A percentile compares a stretch with the other conserved stretches of the same genome.
These are phyloP conservation scores for Theobroma cacao DNA, from an alignment of 345 rosid genomes.

Conservation along the genomic window DNA sequence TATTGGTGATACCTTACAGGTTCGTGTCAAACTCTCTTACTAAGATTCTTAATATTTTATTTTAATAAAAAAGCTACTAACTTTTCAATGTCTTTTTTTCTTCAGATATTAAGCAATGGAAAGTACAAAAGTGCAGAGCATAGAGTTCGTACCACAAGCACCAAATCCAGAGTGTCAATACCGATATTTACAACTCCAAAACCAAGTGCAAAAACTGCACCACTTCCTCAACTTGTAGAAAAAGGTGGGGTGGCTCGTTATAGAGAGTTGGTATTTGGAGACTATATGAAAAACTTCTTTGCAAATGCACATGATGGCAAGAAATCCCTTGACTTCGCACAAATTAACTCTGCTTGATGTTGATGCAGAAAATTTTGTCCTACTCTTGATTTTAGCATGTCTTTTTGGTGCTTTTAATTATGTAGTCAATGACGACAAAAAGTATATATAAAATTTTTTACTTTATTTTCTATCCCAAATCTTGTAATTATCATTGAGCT, in stretches of 20 bases:
- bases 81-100: neutral
- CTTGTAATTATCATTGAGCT: too few relatives aligned
- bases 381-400: too few relatives aligned
- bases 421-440: too few relatives aligned
- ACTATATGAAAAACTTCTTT: constrained; percentile 55
- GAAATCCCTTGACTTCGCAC: constrained; percentile 46
- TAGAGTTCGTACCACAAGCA: constrained; percentile 46
- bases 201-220: constrained; percentile 38
- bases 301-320: constrained; percentile 52
- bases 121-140: constrained; percentile 61
- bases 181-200: constrained; percentile 51
- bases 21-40: neutral
- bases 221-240: constrained; percentile 41
- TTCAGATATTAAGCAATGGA: constrained; percentile 57
- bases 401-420: too few relatives aligned
- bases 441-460: too few relatives aligned
- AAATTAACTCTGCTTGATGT: neutral
- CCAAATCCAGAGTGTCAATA: constrained; percentile 47
- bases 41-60: neutral
- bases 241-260: constrained; percentile 45
- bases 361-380: too few relatives aligned
- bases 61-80: neutral
- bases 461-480: too few relatives aligned
- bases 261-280: constrained; percentile 37
- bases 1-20: constrained; percentile 28